Conservation (phyloP, 192 early-diverging fungal species). For the Linnemannia elongata region DNA sequence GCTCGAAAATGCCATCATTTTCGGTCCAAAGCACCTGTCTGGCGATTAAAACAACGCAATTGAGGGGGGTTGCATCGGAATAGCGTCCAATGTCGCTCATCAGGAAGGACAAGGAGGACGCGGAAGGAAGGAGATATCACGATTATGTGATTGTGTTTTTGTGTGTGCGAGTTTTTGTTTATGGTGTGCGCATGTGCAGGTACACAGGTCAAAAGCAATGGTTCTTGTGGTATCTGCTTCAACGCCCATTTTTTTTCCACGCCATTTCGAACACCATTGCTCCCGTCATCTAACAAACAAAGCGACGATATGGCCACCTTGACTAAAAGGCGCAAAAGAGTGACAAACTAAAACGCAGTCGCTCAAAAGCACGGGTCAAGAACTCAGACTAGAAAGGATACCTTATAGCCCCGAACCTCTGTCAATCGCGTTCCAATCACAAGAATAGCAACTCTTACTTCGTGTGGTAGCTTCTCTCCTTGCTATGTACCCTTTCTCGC, state of each 20-base stretch:
- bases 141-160: not conserved
- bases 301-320: no score
- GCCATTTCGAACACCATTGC: no score
- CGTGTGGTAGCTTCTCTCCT: not conserved
- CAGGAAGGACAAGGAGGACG: not conserved
- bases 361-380: not conserved
- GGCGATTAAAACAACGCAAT: not conserved
- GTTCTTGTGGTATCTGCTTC: no score
- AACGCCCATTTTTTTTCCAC: no score
- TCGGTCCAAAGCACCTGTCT: constrained; percentile 25
- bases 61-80: not conserved
- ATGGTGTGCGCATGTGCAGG: not conserved
- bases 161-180: not conserved
- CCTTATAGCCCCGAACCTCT: not conserved
- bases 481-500: not conserved
- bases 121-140: not conserved
- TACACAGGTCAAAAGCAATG: no score
- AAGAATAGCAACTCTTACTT: not conserved
- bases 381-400: not conserved
- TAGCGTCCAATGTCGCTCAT: not conserved
- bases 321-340: no score
- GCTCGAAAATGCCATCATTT: constrained; percentile 19
- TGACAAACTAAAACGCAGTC: no score
- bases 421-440: not conserved
- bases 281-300: no score